phyloP scores from a whole-genome alignment of 2,329 filamentous ascomycete genomes.

The Penicillium sp. region DNA sequence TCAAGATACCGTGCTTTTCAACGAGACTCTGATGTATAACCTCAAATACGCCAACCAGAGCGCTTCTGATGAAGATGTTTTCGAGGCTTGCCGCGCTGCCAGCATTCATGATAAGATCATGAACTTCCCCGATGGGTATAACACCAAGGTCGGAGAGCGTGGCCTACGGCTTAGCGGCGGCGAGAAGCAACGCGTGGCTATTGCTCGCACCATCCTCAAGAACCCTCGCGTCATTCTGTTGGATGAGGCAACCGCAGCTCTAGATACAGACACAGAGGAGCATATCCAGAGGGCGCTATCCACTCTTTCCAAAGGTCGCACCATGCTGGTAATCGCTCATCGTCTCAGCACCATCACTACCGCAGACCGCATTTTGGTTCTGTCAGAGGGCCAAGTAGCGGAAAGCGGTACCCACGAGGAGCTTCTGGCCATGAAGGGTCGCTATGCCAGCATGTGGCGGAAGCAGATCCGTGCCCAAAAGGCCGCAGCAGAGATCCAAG shows the following conservation, averaged over 20 bases:
- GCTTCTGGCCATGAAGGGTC: conserved; percentile 66
- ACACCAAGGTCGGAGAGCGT: conserved; percentile 87
- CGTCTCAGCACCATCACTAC: conserved; percentile 81
- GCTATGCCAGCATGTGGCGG: conserved; percentile 83
- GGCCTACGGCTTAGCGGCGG: conserved; percentile 84
- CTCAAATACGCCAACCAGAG: conserved; percentile 81
- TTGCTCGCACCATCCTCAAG: conserved; percentile 89
- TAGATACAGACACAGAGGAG: conserved; percentile 90
- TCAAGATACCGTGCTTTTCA: conserved; percentile 93
- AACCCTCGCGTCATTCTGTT: conserved; percentile 88
- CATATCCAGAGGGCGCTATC: conserved; percentile 86
- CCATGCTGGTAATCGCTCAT: conserved; percentile 92
- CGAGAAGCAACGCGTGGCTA: conserved; percentile 90
- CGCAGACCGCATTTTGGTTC: conserved; percentile 79
- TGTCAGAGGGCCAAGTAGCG: conserved; percentile 71
- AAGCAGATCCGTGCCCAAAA: conserved; percentile 79
- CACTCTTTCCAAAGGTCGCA: conserved; percentile 78
- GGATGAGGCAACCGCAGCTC: conserved; percentile 86
- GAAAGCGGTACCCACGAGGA: conserved; percentile 79
- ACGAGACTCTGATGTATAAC: conserved; percentile 93
- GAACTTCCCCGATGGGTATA: conserved; percentile 81
- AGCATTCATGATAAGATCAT: conserved; percentile 92
- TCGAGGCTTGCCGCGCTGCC: conserved; percentile 76
- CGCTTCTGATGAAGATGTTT: conserved; percentile 78
- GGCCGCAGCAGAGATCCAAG: conserved; percentile 61